These are phyloP conservation scores for Botryobasidium botryosum DNA, from an alignment of 768 basidiomycete species.

Conservation along the genomic window DNA sequence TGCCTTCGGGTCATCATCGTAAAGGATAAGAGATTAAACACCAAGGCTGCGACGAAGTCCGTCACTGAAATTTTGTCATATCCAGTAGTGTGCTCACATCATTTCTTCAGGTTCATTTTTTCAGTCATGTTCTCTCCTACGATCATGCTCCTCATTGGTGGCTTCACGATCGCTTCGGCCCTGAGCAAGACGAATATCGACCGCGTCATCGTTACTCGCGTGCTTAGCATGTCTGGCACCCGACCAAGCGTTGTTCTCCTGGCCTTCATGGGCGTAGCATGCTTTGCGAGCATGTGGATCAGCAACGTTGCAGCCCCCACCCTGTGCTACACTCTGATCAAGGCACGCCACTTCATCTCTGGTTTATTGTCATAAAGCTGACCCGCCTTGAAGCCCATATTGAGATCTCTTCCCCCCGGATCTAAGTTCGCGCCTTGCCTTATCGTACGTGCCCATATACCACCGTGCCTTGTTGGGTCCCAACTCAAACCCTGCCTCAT, in stretches of 20 bases:
- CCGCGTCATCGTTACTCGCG: slow-evolving; percentile 73
- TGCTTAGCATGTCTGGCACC: slow-evolving; percentile 81
- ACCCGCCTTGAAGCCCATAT: slow-evolving; percentile 51
- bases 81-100: slow-evolving; percentile 1
- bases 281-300: slow-evolving; percentile 99
- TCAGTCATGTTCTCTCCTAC: slow-evolving; percentile 94
- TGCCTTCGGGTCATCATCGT: slow-evolving; percentile 61
- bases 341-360: slow-evolving; percentile 30
- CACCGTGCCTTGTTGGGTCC: not conserved
- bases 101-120: slow-evolving; percentile 55
- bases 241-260: slow-evolving; percentile 73
- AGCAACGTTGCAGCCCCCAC: slow-evolving; percentile 98
- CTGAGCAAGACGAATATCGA: slow-evolving; percentile 93
- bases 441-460: slow-evolving; percentile 43
- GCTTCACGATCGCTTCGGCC: slow-evolving; percentile 94
- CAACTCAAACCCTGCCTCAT: not conserved
- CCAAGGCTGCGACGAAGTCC: slow-evolving; percentile 68
- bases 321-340: slow-evolving; percentile 88
- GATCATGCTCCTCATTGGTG: slow-evolving; percentile 95
- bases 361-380: slow-evolving; percentile 9
- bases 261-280: slow-evolving; percentile 89
- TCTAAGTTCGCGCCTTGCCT: slow-evolving; percentile 79
- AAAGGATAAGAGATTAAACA: slow-evolving; percentile 24
- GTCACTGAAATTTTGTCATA: slow-evolving; percentile 16
- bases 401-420: slow-evolving; percentile 74